Conservation (phyloP, 2,329 filamentous ascomycete species). For the Chaetomiaceae sp. region DNA sequence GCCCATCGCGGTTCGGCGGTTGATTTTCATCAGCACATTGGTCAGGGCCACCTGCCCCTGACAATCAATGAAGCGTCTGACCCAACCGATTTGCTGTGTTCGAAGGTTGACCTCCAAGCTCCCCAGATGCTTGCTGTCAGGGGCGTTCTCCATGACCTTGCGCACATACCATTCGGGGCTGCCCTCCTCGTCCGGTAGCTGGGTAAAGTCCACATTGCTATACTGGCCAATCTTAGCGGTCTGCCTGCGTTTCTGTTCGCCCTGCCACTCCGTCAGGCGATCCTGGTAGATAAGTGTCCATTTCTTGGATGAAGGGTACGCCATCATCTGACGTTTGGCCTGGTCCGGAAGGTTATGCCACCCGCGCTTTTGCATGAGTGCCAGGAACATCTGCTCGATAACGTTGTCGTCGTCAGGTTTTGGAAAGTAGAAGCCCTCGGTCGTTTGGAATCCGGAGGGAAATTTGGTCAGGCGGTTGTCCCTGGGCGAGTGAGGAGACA, state of each 20-base stretch:
- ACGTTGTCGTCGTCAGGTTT: conserved; percentile 74
- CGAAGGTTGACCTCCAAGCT: conserved; percentile 90
- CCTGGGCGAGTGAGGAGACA: conserved; percentile 42
- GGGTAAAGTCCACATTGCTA: conserved; percentile 62
- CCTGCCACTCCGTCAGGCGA: conserved; percentile 85
- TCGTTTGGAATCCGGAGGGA: conserved; percentile 33
- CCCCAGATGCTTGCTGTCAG: conserved; percentile 84
- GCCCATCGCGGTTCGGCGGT: conserved; percentile 72
- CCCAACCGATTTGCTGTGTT: conserved; percentile 97
- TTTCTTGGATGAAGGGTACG: conserved; percentile 90
- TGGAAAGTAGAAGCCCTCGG: conserved; percentile 56
- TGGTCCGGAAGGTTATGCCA: conserved; percentile 97
- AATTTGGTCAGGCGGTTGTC: conserved; percentile 54
- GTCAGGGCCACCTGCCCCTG: conserved; percentile 95
- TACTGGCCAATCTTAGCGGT: conserved; percentile 68
- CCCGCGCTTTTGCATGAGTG: conserved; percentile 93
- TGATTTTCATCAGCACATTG: conserved; percentile 88
- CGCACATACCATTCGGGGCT: conserved; percentile 98
- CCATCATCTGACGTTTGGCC: conserved; percentile 90
- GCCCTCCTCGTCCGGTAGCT: conserved; percentile 85
- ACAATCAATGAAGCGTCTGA: conserved; percentile 91
- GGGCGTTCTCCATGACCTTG: conserved; percentile 91
- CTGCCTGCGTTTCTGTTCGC: conserved; percentile 81
- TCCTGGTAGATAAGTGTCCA: conserved; percentile 97
- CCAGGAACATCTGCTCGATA: conserved; percentile 85